Evolutionary conservation across 257 asterid genomes (phyloP).

Genomic region (Fraxinus anomala): DNA sequence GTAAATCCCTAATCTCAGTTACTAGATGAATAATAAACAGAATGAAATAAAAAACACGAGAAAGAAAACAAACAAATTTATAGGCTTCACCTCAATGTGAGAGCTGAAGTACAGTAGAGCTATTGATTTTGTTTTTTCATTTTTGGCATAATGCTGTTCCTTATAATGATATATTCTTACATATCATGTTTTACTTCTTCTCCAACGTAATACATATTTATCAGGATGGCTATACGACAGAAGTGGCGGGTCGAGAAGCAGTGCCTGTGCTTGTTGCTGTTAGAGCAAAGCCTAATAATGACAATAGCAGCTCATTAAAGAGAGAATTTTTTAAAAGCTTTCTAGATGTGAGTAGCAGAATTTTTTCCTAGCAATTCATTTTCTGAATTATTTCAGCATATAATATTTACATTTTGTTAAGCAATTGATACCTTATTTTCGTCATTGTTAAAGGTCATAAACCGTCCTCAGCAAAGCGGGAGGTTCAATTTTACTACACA

Average conservation of each 20-base stretch:
- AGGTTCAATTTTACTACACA: conserved; percentile 66
- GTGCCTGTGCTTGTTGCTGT: conserved; percentile 77
- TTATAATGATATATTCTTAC: not conserved
- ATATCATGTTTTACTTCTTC: not conserved
- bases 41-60: not conserved
- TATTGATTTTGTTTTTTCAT: not conserved
- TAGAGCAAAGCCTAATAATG: conserved; percentile 62
- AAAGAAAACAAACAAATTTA: too few relatives aligned
- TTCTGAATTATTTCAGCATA: not conserved
- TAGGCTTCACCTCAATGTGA: not conserved
- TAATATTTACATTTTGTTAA: not conserved
- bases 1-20: not conserved
- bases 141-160: not conserved
- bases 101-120: not conserved
- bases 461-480: conserved; percentile 53
- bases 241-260: conserved; percentile 51
- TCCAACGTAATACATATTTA: not conserved
- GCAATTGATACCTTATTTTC: not conserved
- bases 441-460: conserved; percentile 56
- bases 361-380: conserved; percentile 2
- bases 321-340: conserved; percentile 64
- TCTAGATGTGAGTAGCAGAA: conserved; percentile 55
- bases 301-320: conserved; percentile 42
- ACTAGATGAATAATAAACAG: too few relatives aligned
- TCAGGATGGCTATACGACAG: conserved; percentile 78